Evolutionary conservation across 2,329 filamentous ascomycete genomes (phyloP).

Genomic region (Davidsoniella eucalypti): DNA sequence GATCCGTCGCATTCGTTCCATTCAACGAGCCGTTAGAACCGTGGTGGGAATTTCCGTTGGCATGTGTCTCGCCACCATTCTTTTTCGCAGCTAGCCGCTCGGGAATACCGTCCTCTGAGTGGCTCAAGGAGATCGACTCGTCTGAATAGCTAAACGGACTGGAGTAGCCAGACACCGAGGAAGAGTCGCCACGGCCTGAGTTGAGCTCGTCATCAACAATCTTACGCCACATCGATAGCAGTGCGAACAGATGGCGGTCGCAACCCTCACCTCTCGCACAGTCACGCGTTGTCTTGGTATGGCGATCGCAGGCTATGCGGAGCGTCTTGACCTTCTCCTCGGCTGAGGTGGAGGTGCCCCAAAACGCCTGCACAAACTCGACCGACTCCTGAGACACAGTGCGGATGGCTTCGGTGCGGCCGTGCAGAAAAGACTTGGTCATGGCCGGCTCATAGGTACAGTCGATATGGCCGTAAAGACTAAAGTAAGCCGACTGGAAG

Average conservation of each 20-base stretch:
- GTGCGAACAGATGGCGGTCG: slow-evolving; percentile 81
- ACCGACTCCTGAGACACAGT: slow-evolving; percentile 68
- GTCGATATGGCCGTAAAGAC: slow-evolving; percentile 82
- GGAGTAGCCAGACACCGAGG: slow-evolving; percentile 32
- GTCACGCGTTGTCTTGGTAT: slow-evolving; percentile 62
- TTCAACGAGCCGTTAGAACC: background rate
- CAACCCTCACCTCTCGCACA: slow-evolving; percentile 84
- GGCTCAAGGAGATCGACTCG: background rate
- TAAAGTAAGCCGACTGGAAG: slow-evolving; percentile 95
- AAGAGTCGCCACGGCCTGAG: slow-evolving; percentile 43
- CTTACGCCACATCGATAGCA: slow-evolving; percentile 91
- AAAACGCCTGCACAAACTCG: slow-evolving; percentile 87
- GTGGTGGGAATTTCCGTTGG: slow-evolving; percentile 14
- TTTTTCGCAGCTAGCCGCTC: too few relatives aligned
- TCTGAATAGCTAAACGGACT: slow-evolving; percentile 1
- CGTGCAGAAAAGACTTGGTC: slow-evolving; percentile 89
- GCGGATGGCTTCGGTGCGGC: slow-evolving; percentile 83
- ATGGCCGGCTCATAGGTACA: slow-evolving; percentile 96
- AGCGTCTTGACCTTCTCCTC: slow-evolving; percentile 75
- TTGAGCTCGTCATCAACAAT: slow-evolving; percentile 55
- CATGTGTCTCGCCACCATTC: too few relatives aligned
- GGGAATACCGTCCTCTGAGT: background rate
- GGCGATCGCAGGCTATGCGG: slow-evolving; percentile 66
- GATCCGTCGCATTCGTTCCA: background rate
- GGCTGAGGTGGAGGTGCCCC: slow-evolving; percentile 65